phyloP scores from a whole-genome alignment of 495 filamentous ascomycete genomes.

The Penicillium salamii region DNA sequence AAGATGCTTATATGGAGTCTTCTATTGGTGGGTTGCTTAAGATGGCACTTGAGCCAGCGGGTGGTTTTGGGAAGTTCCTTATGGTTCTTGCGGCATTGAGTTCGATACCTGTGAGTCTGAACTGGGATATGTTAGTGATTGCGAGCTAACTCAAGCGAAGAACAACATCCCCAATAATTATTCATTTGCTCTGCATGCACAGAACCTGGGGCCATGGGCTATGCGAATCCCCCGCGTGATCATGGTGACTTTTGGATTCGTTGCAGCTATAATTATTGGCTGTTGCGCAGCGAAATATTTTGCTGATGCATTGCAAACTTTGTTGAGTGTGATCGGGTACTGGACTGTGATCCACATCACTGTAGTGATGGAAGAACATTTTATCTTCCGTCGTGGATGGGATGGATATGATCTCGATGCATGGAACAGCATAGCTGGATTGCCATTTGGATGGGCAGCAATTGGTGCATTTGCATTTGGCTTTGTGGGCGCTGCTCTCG shows the following conservation, averaged over 20 bases:
- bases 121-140: not conserved
- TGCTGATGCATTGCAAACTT: slow-evolving; percentile 21
- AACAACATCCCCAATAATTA: slow-evolving; percentile 32
- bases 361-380: slow-evolving; percentile 64
- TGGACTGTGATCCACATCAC: slow-evolving; percentile 74
- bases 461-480: slow-evolving; percentile 60
- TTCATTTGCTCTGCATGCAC: slow-evolving; percentile 28
- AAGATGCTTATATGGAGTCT: slow-evolving; percentile 47
- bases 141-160: slow-evolving; percentile 5
- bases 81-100: slow-evolving; percentile 35
- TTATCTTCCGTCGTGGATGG: slow-evolving; percentile 63
- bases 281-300: slow-evolving; percentile 28
- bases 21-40: slow-evolving; percentile 60
- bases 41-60: slow-evolving; percentile 50
- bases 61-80: slow-evolving; percentile 38
- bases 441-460: slow-evolving; percentile 66
- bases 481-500: slow-evolving; percentile 62
- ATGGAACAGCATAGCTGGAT: slow-evolving; percentile 48
- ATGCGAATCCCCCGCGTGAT: slow-evolving; percentile 30
- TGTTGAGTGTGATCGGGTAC: slow-evolving; percentile 48
- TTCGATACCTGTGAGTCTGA: slow-evolving; percentile 28
- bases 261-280: slow-evolving; percentile 20
- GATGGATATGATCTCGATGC: slow-evolving; percentile 52
- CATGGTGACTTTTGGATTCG: slow-evolving; percentile 23
- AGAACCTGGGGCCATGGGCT: slow-evolving; percentile 35